A percentile compares a stretch with the other conserved stretches of the same genome.
Evolutionary conservation across 306 rosid species (phyloP).

Genomic region (Geum urbanum): DNA sequence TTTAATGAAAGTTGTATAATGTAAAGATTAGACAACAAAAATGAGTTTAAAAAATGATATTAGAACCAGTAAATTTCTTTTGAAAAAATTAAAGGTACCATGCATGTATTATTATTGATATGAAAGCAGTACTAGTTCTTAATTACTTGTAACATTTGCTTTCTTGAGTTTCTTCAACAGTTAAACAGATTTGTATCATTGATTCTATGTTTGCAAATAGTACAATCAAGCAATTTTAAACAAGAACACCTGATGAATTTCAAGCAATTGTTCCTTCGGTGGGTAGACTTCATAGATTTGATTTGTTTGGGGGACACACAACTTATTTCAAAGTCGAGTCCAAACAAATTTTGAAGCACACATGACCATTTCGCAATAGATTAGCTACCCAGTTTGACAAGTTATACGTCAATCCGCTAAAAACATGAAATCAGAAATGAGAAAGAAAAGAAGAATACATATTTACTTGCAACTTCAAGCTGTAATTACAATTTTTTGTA

Average conservation of each 20-base stretch:
- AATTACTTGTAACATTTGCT: too few species aligned
- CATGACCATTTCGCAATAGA: slow-evolving; percentile 4
- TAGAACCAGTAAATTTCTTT: too few species aligned
- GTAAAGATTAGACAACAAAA: neutral
- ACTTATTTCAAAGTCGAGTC: neutral
- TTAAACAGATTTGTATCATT: too few species aligned
- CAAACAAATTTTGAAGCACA: neutral
- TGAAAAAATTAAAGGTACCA: too few species aligned
- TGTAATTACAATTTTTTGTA: slow-evolving; percentile 19
- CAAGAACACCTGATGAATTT: neutral
- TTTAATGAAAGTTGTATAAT: neutral
- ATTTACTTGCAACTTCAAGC: slow-evolving; percentile 29
- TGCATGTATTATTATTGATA: too few species aligned
- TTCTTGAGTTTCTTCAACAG: too few species aligned
- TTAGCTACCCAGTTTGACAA: neutral
- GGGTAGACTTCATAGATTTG: too few species aligned
- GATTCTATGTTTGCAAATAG: neutral
- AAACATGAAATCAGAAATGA: slow-evolving; percentile 6
- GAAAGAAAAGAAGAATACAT: slow-evolving; percentile 16
- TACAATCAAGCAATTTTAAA: neutral
- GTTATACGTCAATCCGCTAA: neutral
- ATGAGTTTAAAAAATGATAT: neutral
- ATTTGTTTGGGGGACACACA: too few species aligned
- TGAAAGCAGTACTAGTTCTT: too few species aligned
- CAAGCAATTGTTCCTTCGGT: too few species aligned